A percentile compares a stretch with the other conserved stretches of the same genome.
phyloP scores from a whole-genome alignment of 2,329 filamentous ascomycete genomes.

The Fusarium nodosum region DNA sequence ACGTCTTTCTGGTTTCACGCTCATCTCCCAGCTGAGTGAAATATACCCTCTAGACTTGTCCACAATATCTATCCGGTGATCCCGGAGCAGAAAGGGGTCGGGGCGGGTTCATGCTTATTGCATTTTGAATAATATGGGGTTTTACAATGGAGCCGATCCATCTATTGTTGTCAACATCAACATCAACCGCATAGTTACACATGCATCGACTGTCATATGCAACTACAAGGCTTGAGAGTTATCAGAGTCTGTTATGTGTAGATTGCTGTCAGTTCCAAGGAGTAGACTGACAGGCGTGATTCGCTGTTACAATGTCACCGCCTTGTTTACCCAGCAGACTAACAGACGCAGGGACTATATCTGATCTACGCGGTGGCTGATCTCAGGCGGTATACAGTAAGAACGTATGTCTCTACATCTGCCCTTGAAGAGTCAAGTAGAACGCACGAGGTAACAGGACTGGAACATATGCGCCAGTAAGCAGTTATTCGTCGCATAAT shows the following conservation, averaged over 20 bases:
- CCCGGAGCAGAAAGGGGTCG: slow-evolving; percentile 10
- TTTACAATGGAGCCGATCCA: neutral
- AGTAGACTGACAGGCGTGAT: neutral
- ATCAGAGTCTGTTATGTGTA: neutral
- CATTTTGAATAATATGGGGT: slow-evolving; percentile 12
- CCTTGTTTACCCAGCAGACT: neutral
- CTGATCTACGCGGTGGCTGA: slow-evolving; percentile 2
- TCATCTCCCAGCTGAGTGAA: neutral
- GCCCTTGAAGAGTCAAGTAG: neutral
- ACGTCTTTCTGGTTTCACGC: neutral
- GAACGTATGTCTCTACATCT: neutral
- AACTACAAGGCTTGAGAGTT: neutral
- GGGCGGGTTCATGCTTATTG: slow-evolving; percentile 13
- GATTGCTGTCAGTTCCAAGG: neutral
- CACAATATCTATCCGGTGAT: slow-evolving; percentile 7
- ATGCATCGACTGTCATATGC: neutral
- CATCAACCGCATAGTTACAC: slow-evolving; percentile 1
- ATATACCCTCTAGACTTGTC: neutral
- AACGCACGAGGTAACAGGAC: neutral
- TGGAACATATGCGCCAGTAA: neutral
- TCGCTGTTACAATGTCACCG: slow-evolving; percentile 2
- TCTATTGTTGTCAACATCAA: slow-evolving; percentile 1
- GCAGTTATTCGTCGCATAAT: neutral
- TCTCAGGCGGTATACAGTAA: slow-evolving; percentile 3
- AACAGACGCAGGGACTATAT: slow-evolving; percentile 1